A percentile compares a stretch with the other conserved stretches of the same genome.
phyloP scores from a whole-genome alignment of 2,329 filamentous ascomycete genomes.

The Trichoderma harzianum region DNA sequence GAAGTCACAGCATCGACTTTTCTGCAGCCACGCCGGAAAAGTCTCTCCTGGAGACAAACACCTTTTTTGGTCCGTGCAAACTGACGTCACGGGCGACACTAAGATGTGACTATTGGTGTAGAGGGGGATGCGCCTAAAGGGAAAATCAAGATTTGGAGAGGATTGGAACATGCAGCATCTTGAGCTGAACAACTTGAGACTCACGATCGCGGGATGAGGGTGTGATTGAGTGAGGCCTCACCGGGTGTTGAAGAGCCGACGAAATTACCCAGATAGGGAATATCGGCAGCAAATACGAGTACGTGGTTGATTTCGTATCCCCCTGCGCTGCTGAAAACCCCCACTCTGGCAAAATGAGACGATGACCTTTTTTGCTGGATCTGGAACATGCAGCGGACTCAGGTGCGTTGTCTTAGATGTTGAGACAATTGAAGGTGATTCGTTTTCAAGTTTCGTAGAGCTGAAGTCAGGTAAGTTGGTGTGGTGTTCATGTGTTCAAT shows the following conservation, averaged over 20 bases:
- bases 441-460: not conserved
- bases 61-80: not conserved
- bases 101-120: not conserved
- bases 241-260: not conserved
- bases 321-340: not conserved
- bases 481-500: not conserved
- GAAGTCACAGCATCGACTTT: not conserved
- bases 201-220: not conserved
- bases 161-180: not conserved
- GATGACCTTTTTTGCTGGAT: not conserved
- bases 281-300: slow-evolving; percentile 1
- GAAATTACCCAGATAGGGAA: not conserved
- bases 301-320: not conserved
- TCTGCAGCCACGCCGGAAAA: not conserved
- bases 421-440: not conserved
- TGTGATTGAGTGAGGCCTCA: not conserved
- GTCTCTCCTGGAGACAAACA: not conserved
- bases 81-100: slow-evolving; percentile 10
- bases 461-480: not conserved
- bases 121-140: not conserved
- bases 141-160: slow-evolving; percentile 3
- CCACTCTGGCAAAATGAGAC: not conserved
- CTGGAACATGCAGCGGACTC: not conserved
- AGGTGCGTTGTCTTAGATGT: not conserved
- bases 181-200: not conserved